phyloP scores from a whole-genome alignment of 2,329 filamentous ascomycete species.

The Pseudogymnoascus sp. region DNA sequence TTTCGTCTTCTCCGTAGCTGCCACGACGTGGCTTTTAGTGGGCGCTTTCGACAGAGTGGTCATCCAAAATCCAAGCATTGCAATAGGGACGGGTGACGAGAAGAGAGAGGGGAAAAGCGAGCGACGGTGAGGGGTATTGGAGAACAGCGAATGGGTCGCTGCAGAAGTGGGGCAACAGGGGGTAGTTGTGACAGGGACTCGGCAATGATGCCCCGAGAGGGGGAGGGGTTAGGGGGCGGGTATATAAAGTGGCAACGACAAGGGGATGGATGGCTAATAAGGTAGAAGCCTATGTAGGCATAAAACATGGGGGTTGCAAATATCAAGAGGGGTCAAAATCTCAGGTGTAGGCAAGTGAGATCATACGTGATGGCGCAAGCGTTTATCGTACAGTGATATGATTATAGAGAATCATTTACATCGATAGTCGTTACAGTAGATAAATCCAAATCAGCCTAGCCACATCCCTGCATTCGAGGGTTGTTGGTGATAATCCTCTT shows the following conservation, averaged over 20 bases:
- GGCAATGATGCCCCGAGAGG: too few species aligned
- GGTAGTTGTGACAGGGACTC: background rate
- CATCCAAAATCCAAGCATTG: background rate
- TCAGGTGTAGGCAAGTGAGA: background rate
- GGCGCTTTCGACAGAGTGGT: background rate
- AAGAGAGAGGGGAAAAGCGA: background rate
- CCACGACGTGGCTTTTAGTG: background rate
- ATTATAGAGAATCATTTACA: background rate
- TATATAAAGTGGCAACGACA: background rate
- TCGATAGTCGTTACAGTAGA: slow-evolving; percentile 4
- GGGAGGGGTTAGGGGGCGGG: too few species aligned
- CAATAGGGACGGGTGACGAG: background rate
- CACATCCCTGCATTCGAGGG: background rate
- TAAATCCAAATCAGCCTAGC: background rate
- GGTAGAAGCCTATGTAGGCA: background rate
- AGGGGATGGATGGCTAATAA: background rate
- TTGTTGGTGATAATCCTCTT: background rate
- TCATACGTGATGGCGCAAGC: background rate
- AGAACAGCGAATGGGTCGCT: background rate
- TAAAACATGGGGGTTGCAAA: background rate
- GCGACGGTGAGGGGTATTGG: background rate
- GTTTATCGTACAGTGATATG: background rate
- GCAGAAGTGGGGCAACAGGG: background rate
- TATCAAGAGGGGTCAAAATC: background rate
- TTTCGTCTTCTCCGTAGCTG: background rate